Evolutionary conservation across 2,329 filamentous ascomycete species (phyloP).

Genomic region (Arthrocladium fulminans): DNA sequence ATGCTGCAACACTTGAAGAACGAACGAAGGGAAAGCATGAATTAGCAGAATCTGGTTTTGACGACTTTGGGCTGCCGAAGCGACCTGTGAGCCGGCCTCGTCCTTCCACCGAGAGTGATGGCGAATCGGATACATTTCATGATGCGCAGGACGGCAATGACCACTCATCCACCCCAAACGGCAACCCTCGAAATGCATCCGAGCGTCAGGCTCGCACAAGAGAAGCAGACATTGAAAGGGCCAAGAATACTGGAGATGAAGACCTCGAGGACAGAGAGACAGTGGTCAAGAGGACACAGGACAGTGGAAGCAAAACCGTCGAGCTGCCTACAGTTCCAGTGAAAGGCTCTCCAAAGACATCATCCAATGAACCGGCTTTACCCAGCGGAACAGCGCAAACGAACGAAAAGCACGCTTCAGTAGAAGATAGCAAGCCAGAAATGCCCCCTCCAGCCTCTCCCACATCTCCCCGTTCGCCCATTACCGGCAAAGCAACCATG

Average conservation of each 20-base stretch:
- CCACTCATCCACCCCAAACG: background rate
- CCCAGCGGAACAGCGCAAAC: too few relatives aligned
- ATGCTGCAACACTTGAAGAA: slow-evolving; percentile 4
- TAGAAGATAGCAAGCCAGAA: background rate
- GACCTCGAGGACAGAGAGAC: too few relatives aligned
- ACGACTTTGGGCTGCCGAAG: slow-evolving; percentile 64
- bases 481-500: slow-evolving; percentile 1
- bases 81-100: slow-evolving; percentile 24
- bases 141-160: slow-evolving; percentile 27
- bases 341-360: too few relatives aligned
- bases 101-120: slow-evolving; percentile 28
- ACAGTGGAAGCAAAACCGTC: too few relatives aligned
- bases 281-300: too few relatives aligned
- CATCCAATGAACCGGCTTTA: too few relatives aligned
- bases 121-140: slow-evolving; percentile 32
- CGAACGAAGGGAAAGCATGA: slow-evolving; percentile 23
- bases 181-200: background rate
- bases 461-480: slow-evolving; percentile 10
- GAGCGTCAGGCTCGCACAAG: background rate
- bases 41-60: slow-evolving; percentile 41
- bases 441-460: background rate
- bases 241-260: too few relatives aligned
- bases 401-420: too few relatives aligned
- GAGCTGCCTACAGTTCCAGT: too few relatives aligned
- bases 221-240: background rate